Percentiles rank a stretch among this genome's conserved stretches.
Evolutionary conservation across 352 stramenopile species (phyloP).

Genomic region (Globisporangium nunn): DNA sequence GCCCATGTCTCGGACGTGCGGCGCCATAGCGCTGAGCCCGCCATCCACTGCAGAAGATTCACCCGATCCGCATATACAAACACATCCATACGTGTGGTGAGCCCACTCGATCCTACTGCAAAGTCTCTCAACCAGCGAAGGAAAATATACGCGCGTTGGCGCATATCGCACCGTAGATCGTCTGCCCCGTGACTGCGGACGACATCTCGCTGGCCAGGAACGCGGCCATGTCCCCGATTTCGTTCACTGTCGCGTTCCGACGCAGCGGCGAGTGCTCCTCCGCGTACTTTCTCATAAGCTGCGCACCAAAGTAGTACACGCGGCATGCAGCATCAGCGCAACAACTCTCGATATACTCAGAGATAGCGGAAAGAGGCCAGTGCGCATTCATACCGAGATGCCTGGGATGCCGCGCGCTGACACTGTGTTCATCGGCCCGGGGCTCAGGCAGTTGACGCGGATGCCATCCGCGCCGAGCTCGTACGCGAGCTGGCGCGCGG

Average conservation of each 20-base stretch:
- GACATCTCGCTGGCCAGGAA: conserved; percentile 78
- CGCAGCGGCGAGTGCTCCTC: conserved; percentile 53
- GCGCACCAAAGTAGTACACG: too few species aligned
- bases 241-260: conserved; percentile 55
- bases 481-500: conserved; percentile 71
- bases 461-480: conserved; percentile 74
- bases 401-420: conserved; percentile 85
- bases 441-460: conserved; percentile 88
- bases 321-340: background rate
- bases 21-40: conserved; percentile 54
- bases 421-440: conserved; percentile 87
- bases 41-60: conserved; percentile 45
- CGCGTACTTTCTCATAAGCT: conserved; percentile 81
- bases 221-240: conserved; percentile 74
- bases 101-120: too few species aligned
- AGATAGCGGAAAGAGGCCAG: too few species aligned
- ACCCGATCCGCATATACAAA: background rate
- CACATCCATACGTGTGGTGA: too few species aligned
- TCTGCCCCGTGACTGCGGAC: conserved; percentile 84
- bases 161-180: conserved; percentile 77
- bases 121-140: too few species aligned
- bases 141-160: too few species aligned
- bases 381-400: conserved; percentile 55
- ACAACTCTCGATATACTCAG: background rate
- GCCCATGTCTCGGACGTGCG: conserved; percentile 19